Conservation (phyloP, 768 basidiomycete genomes). For the Kwoniella bestiolae region DNA sequence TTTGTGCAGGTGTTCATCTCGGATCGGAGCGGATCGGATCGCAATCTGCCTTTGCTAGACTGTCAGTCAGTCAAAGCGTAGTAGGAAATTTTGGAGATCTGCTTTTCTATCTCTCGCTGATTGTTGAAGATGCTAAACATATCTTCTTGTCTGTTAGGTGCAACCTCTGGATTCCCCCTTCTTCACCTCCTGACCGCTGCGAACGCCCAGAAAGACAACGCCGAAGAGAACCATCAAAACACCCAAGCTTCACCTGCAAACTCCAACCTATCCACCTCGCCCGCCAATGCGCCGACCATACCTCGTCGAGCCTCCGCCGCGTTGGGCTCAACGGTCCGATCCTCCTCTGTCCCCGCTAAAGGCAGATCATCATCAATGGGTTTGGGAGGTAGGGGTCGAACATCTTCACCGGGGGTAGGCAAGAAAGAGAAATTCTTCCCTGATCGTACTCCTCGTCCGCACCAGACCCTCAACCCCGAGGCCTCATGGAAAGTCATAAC, state of each 20-base stretch:
- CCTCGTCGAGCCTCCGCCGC: constrained; percentile 15
- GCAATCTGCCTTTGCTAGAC: too few relatives aligned
- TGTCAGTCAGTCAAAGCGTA: too few relatives aligned
- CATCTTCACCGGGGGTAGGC: constrained; percentile 2
- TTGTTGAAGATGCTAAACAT: too few relatives aligned
- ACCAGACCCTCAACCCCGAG: constrained; percentile 79
- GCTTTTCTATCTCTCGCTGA: too few relatives aligned
- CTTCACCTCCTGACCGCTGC: constrained; percentile 69
- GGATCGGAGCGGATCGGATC: too few relatives aligned
- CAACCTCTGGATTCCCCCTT: constrained; percentile 87
- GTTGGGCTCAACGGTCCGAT: not conserved
- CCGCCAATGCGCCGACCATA: constrained; percentile 12
- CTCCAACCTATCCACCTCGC: constrained; percentile 54
- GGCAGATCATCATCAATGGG: constrained; percentile 23
- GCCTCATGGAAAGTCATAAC: constrained; percentile 85
- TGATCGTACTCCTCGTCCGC: constrained; percentile 71
- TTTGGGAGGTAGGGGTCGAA: constrained; percentile 30
- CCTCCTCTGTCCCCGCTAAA: constrained; percentile 7
- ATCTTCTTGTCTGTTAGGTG: constrained; percentile 61
- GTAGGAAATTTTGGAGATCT: too few relatives aligned
- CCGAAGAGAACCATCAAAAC: not conserved
- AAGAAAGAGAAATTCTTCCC: constrained; percentile 67
- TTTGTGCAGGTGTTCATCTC: too few relatives aligned
- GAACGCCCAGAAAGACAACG: constrained; percentile 24
- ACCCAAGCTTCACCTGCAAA: constrained; percentile 15